phyloP scores from a whole-genome alignment of 805 yeast genomes.

The Ogataea henricii region DNA sequence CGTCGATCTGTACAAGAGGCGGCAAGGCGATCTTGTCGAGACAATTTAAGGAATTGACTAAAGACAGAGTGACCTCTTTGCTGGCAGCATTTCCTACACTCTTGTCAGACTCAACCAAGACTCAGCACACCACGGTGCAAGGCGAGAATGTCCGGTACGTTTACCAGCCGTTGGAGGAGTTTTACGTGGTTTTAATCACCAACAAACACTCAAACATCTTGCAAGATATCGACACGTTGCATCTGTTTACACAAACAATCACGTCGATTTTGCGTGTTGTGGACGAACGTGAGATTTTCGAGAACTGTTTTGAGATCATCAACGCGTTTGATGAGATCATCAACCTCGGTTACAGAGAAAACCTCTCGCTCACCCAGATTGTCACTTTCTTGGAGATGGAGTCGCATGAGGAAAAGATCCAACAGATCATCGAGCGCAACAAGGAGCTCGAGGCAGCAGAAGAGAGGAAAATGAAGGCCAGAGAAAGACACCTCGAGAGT shows the following conservation, averaged over 20 bases:
- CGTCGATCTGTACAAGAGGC: constrained; percentile 88
- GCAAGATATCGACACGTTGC: constrained; percentile 92
- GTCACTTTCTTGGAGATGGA: constrained; percentile 94
- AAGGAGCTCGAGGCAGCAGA: constrained; percentile 96
- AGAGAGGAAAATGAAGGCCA: constrained; percentile 94
- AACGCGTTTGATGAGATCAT: constrained; percentile 94
- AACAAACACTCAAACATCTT: constrained; percentile 88
- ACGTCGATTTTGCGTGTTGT: constrained; percentile 68
- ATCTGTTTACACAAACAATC: constrained; percentile 79
- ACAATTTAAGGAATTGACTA: constrained; percentile 83
- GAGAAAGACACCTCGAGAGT: constrained; percentile 42
- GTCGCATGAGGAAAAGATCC: constrained; percentile 97
- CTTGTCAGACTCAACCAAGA: constrained; percentile 61
- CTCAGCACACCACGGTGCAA: constrained; percentile 93
- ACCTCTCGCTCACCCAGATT: constrained; percentile 77
- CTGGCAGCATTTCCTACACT: constrained; percentile 84
- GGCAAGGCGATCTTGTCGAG: constrained; percentile 92
- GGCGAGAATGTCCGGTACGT: constrained; percentile 90
- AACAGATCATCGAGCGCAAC: constrained; percentile 94
- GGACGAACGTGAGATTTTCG: constrained; percentile 82
- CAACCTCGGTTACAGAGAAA: constrained; percentile 86
- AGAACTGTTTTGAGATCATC: constrained; percentile 83
- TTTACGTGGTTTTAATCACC: constrained; percentile 87
- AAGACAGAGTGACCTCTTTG: constrained; percentile 83
- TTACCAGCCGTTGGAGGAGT: constrained; percentile 93